A percentile compares a stretch with the other conserved stretches of the same genome.
phyloP scores from a whole-genome alignment of 257 asterid species.

The Vinca minor region DNA sequence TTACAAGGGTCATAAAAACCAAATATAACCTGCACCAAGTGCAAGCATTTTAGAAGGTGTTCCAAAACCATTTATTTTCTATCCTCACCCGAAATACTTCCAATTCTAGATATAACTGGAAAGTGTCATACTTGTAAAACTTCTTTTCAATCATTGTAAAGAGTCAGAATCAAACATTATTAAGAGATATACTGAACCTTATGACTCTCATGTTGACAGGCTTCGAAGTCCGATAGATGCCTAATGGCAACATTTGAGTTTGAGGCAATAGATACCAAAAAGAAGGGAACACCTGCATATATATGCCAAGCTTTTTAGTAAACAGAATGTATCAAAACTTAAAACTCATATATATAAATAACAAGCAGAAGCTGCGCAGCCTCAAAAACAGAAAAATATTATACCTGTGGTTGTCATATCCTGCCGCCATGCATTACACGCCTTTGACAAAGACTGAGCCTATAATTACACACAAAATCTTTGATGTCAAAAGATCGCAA shows the following conservation, averaged over 20 bases:
- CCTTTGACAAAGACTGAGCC: constrained; percentile 52
- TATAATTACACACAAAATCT: constrained; percentile 20
- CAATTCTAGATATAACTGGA: neutral
- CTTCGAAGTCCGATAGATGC: constrained; percentile 58
- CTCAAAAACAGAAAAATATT: constrained; percentile 11
- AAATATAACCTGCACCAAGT: constrained; percentile 51
- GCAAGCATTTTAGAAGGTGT: constrained; percentile 1
- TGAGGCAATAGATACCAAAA: constrained; percentile 62
- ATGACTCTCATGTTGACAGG: constrained; percentile 47
- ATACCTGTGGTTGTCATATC: constrained; percentile 63
- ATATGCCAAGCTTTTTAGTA: constrained; percentile 19
- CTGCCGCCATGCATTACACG: constrained; percentile 96
- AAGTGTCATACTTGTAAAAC: neutral
- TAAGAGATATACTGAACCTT: constrained; percentile 43
- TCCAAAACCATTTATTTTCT: neutral
- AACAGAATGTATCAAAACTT: constrained; percentile 4
- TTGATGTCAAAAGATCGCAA: constrained; percentile 13
- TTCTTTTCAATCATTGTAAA: neutral
- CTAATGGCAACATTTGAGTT: constrained; percentile 46
- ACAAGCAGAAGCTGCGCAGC: constrained; percentile 14
- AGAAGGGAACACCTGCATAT: constrained; percentile 71
- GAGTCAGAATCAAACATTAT: neutral
- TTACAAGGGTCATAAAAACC: constrained; percentile 92
- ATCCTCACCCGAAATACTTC: neutral
- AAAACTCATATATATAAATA: constrained; percentile 2